Base-by-base conservation (phyloP, 768 basidiomycete genomes). In the Russula emetica region DNA sequence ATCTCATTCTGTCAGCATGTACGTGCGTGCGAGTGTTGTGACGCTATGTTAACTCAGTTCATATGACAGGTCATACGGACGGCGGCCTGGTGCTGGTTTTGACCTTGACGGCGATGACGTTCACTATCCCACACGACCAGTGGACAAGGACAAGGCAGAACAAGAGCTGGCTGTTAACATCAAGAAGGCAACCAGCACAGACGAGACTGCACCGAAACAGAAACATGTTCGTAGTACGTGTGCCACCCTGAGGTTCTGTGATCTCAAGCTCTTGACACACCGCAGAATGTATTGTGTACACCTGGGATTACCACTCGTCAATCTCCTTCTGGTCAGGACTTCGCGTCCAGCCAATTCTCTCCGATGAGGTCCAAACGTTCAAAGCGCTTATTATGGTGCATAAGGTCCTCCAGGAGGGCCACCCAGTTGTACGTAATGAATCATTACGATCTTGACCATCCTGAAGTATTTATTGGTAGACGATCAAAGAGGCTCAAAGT, bases 271-370 rank as follows among this genome's bases (percentile, higher is more conserved):
- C 36, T 42, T 66, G 40, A 55, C 44, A 18, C 44, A 24, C 36
- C 10, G 11, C 74, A 98, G 96, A 98, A 79, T 93, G 91, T 71
- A 98, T 99, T 73, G 92, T 98, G 28, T 99, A 94, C 75, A 98
- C 97, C 8, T 98, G 95, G 95, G 97, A 99, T 75, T 98, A 98
- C 72, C 95, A 98, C 71, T 91, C 94, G 22, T 98, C 95, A 40
- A 87, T 92, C 70, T 95, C 95, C 7, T 98, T 98, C 74, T 99
- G 97, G 97, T 94, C 92, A 70, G 94, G 93, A 32, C 81, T 99
- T 8, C 83, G 97, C 34, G 97, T 98, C 2, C 96, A 98, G 67
- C 97, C 97, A 47, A 97, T 99, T 70, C 78, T 99, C 30, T 85
- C 94, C 5, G 97, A 99, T 75, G 97, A 99, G 78, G 85, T 98